These are phyloP conservation scores for Rhizophagus prolifer DNA, from an alignment of 192 early-diverging fungal species.

Conservation along the genomic window DNA sequence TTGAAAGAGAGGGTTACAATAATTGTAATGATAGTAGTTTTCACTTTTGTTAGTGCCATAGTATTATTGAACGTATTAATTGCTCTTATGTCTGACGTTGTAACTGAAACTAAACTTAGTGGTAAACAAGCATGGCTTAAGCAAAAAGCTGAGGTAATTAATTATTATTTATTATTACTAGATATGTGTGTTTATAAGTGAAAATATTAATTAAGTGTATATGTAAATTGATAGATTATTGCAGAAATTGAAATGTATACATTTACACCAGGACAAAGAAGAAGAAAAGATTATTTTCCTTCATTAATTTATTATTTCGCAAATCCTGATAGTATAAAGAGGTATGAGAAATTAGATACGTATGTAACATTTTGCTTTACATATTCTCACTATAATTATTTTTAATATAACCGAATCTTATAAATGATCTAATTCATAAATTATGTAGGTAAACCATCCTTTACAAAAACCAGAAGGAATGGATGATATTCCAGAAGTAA, in stretches of 20 bases:
- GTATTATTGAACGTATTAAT: constrained; percentile 20
- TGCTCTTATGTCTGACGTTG: constrained; percentile 17
- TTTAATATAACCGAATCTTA: not conserved
- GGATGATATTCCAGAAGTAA: not conserved
- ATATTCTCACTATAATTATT: too few species aligned
- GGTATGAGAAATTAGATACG: not conserved
- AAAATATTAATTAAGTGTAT: too few species aligned
- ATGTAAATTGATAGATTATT: not conserved
- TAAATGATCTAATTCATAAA: not conserved
- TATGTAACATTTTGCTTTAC: not conserved
- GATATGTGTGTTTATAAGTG: too few species aligned
- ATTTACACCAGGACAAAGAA: constrained; percentile 4
- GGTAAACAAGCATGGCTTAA: constrained; percentile 21
- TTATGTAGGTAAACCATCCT: not conserved
- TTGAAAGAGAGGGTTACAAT: not conserved
- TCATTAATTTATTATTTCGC: constrained; percentile 20
- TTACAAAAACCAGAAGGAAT: not conserved
- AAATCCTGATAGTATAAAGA: constrained; percentile 4
- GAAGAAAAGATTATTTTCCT: constrained; percentile 20
- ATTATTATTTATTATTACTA: too few species aligned
- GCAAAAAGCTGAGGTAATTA: constrained; percentile 15
- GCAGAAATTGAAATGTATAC: constrained; percentile 13
- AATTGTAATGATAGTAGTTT: not conserved
- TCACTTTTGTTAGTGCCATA: constrained; percentile 13
- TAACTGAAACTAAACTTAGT: constrained; percentile 1